Evolutionary conservation across 192 early-diverging fungal species (phyloP), one percentile per base, ranked within the genome.

Genomic region (Kickxella alabastrina): DNA sequence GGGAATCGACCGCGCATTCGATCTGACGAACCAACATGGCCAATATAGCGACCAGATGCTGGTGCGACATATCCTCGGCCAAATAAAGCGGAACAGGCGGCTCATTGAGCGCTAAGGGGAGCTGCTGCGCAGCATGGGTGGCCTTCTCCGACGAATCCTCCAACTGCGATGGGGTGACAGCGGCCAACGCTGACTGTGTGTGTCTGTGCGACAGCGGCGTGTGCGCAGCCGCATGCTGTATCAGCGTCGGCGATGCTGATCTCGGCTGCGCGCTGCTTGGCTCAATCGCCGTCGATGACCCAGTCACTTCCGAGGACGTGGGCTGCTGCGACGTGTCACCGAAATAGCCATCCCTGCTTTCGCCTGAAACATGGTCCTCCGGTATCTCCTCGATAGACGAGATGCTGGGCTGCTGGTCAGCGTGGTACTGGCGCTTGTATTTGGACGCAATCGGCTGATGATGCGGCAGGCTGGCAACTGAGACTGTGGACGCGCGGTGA

Each of bases 21-120:
- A 75, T 48, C 22, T 68, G 56, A 23, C 72, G 55, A 44, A 58
- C 53, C 26, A 75, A 54, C 72, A 75, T 75, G 1, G 60, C 72
- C 43, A 75, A 24, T 7, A 55, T 52, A 0, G 65, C 65, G 47
- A 64, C 18, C 7, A 68, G 31, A 32, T 75, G 72, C 22, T 44
- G 56, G 27, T 62, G 65, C 12, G 72, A 49, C 72, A 75, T 75
- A 12, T 52, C 60, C 24, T 75, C 72, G 26, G 57, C 63, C 48
- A 75, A 29, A 49, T 64, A 75, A 18, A 75, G 29, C 4, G 72
- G 72, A 7, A 62, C 53, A 0, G 72, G 72, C 21, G 72, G 72
- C 49, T 75, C 72, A 46, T 68, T 75, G 35, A 68, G 52, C 13
- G 65, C 65, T 23, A 62, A 46, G 19, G 60, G n/a, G n/a, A n/a